Evolutionary conservation across 1,139 yeast species (phyloP).

Genomic region (Nakaseomyces sp.): DNA sequence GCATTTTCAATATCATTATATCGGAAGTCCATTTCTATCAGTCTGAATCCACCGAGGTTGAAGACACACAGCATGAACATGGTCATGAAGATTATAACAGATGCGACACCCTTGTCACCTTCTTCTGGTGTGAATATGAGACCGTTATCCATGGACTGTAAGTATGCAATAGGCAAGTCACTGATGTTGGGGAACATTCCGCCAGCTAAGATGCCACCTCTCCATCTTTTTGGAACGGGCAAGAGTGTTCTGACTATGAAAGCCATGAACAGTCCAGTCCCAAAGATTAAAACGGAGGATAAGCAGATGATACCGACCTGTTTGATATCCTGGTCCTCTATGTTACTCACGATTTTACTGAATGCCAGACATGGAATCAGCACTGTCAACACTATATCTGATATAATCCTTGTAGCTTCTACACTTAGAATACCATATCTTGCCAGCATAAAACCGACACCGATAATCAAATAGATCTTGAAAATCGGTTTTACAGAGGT

Average conservation of each 20-base stretch:
- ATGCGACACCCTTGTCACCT: conserved; percentile 76
- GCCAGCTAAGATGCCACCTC: conserved; percentile 71
- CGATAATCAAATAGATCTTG: conserved; percentile 77
- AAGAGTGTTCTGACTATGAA: conserved; percentile 28
- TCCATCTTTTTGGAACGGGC: conserved; percentile 67
- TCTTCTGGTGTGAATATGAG: conserved; percentile 49
- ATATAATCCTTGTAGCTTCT: conserved; percentile 64
- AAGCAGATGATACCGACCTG: conserved; percentile 68
- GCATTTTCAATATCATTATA: conserved; percentile 29
- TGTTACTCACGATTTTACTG: conserved; percentile 62
- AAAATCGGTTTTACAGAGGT: conserved; percentile 83
- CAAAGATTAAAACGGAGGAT: conserved; percentile 26
- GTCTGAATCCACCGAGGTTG: conserved; percentile 65
- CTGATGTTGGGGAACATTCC: conserved; percentile 73
- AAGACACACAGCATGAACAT: conserved; percentile 64
- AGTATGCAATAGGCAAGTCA: conserved; percentile 85
- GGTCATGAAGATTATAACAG: conserved; percentile 70
- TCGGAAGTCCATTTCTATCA: conserved; percentile 62
- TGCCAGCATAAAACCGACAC: conserved; percentile 61
- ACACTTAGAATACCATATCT: conserved; percentile 62
- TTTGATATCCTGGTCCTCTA: conserved; percentile 66
- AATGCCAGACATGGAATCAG: conserved; percentile 76
- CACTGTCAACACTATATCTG: conserved; percentile 60
- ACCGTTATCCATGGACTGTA: conserved; percentile 70
- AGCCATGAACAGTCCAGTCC: conserved; percentile 28